Percentiles rank a stretch among this genome's conserved stretches.
Conservation (phyloP, 306 rosid genomes). For the Rubus parviflorus region DNA sequence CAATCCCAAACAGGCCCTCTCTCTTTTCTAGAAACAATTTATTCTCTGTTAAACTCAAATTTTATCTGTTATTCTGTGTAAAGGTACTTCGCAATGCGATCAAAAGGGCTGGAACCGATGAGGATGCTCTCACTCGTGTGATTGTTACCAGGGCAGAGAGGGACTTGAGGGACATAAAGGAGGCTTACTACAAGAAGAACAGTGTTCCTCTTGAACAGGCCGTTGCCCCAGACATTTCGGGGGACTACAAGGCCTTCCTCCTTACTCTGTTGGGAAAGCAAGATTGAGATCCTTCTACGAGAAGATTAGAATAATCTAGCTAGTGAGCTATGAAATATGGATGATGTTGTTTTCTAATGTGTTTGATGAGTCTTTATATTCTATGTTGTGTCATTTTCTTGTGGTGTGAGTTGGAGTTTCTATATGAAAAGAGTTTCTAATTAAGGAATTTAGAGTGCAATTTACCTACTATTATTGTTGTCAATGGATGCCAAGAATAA, state of each 20-base stretch:
- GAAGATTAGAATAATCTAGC: background rate
- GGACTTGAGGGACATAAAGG: slow-evolving; percentile 63
- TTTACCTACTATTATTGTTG: no score
- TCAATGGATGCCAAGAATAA: no score
- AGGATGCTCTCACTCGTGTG: slow-evolving; percentile 76
- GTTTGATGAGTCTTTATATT: slow-evolving; percentile 9
- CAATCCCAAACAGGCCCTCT: no score
- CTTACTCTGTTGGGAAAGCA: slow-evolving; percentile 69
- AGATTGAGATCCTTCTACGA: slow-evolving; percentile 15
- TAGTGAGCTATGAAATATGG: background rate
- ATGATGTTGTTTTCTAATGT: background rate
- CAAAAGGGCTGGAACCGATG: slow-evolving; percentile 59
- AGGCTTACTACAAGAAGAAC: slow-evolving; percentile 75
- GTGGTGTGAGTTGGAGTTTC: no score
- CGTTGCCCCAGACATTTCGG: slow-evolving; percentile 61
- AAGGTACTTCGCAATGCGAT: slow-evolving; percentile 62
- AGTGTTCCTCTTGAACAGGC: slow-evolving; percentile 66
- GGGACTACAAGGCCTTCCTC: slow-evolving; percentile 69
- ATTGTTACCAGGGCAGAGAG: slow-evolving; percentile 80
- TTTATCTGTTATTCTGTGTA: background rate
- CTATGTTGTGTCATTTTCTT: slow-evolving; percentile 1
- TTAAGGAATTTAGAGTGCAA: no score
- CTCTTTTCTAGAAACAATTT: background rate
- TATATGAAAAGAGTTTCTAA: no score
- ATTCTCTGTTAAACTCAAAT: background rate